Percentiles rank a stretch among this genome's conserved stretches.
Conservation (phyloP, 331 rosid species). For the Quercus lobata region DNA sequence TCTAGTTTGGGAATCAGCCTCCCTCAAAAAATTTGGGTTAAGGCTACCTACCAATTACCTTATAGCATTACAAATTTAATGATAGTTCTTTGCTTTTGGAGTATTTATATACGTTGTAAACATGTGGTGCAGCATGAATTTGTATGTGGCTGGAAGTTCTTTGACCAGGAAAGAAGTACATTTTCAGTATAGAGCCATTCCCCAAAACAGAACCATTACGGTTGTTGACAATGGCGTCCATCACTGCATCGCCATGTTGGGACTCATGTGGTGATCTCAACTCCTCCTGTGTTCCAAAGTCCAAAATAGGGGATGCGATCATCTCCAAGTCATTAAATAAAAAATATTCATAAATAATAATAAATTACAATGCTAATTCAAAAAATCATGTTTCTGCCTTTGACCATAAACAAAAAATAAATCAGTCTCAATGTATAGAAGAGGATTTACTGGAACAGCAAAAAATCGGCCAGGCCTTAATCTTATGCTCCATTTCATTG, state of each 20-base stretch:
- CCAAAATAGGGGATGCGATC: conserved; percentile 20
- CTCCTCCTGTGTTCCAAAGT: conserved; percentile 56
- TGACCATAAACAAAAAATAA: not conserved
- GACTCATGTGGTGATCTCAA: conserved; percentile 72
- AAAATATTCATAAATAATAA: not conserved
- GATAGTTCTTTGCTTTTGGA: conserved; percentile 18
- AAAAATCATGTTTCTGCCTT: not conserved
- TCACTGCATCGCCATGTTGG: conserved; percentile 80
- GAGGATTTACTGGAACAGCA: conserved; percentile 69
- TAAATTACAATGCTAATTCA: not conserved
- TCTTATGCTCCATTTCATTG: conserved; percentile 96
- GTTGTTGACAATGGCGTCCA: conserved; percentile 73
- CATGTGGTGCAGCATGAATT: conserved; percentile 73
- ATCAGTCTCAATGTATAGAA: conserved; percentile 2
- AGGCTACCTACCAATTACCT: not conserved
- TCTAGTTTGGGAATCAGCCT: conserved; percentile 26
- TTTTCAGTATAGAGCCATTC: conserved; percentile 76
- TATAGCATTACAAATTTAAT: conserved; percentile 22
- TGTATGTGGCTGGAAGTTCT: conserved; percentile 76
- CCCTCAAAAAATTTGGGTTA: too few relatives aligned
- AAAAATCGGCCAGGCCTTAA: conserved; percentile 85
- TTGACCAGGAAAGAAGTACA: conserved; percentile 90
- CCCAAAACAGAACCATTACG: conserved; percentile 80
- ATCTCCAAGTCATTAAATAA: not conserved
- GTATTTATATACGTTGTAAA: conserved; percentile 51